Base-by-base conservation (phyloP, 306 rosid genomes). In the Malus fusca region DNA sequence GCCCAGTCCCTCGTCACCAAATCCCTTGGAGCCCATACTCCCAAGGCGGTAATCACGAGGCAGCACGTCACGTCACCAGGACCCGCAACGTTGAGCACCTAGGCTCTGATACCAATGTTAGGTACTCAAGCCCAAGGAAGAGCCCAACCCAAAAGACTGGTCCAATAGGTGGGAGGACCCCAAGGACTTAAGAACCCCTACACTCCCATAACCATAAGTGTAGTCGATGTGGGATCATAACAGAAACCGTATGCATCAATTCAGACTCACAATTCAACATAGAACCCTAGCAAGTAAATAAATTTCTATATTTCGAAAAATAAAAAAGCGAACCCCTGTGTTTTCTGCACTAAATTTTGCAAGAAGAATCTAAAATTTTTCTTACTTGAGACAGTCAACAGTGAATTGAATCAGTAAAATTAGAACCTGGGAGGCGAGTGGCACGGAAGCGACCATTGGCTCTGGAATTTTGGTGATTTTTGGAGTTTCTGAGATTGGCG, bases 401-500 rank as follows among this genome's bases (percentile, higher is more conserved):
- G 35, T 44, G 21, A 35, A 35, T 64, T 13, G 21, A 30, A 61
- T 26, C n/a, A 69, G 63, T 3, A 31, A 71, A 71, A 31, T 37
- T 52, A 11, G 13, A 33, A 69, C 71, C 79, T 51, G 67, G 66
- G 40, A 28, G 68, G 28, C 53, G 58, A 61, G 71, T 22, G 48
- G 74, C 33, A 5, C 11, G 5, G 44, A 64, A 51, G 19, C 59
- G 77, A 30, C 6, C 56, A 53, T 17, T 14, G 26, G 23, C 1
- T 55, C 65, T 43, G 23, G 66, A 58, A 33, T 30, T 66, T 22
- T 37, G 61, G 30, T 28, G 12, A 58, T 30, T 64, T 52, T 42
- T 64, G 37, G 77, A 61, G 69, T 58, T 68, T 28, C 61, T 62
- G 60, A 74, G 60, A n/a, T 65, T 53, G 80, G 40, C 40, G 40